Base-by-base conservation (phyloP, 2,329 filamentous ascomycete species). In the Zymoseptoria pseudotritici region DNA sequence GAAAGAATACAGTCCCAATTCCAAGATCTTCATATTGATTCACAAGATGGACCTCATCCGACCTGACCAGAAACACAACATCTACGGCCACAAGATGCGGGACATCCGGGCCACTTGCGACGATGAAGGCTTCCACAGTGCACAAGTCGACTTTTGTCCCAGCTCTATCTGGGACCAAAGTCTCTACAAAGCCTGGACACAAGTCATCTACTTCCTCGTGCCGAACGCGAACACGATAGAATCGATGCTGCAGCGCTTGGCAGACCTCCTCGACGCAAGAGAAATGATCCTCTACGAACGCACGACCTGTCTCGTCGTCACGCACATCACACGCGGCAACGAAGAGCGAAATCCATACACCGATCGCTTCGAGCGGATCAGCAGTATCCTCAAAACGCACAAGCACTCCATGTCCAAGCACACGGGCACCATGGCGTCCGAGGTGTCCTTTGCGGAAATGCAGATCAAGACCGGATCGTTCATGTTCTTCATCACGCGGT, bases 101-200 rank as follows among this genome's bases (percentile, higher is more conserved):
- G 80, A 91, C 58, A 90, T 97, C 63, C 84, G 87, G 60, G 83
- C 86, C 64, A 90, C 90, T 71, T 92, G 89, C 58, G 66, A 67
- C 13, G 67, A 71, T 22, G 82, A 84, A 59, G 76, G 80, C 19
- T 85, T 96, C 72, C 83, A 87, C 17, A 65, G 67, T 21, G 69
- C 70, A 53, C 74, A 79, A 53, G 77, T 97, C 62, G 90, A 90
- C 60, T 91, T 92, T 61, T 97, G 96, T 73, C 90, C 91, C 9
- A 97, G 93, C 31, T 96, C 90, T 58, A 99, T 99, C 72, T 99
- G 94, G 94, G 94, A 99, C 72, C 94, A 99, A 78, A 95, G 89
- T 58, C 80, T 99, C 46, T 99, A 97, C 81, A 96, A 96, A 76
- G 94, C 94, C 1, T 99, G 94, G 94, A 94, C 94, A 0, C 90